A percentile compares a stretch with the other conserved stretches of the same genome.
These are phyloP conservation scores for Sclerotinia sclerotiorum DNA, from an alignment of 2,329 filamentous ascomycete genomes.

Conservation along the genomic window DNA sequence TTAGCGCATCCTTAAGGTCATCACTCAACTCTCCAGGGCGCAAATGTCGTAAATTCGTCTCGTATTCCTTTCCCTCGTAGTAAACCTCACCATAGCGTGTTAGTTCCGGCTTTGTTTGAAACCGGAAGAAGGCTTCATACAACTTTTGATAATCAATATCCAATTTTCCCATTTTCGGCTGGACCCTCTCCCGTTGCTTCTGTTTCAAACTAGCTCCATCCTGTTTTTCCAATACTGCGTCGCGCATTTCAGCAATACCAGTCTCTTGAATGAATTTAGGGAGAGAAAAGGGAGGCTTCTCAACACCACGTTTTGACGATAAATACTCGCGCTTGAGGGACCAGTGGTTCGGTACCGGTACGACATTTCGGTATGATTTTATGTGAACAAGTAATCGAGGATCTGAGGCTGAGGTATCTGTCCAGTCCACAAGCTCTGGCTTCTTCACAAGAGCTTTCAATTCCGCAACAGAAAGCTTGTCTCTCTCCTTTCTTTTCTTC, in stretches of 20 bases:
- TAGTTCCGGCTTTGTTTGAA: constrained; percentile 92
- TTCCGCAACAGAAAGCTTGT: constrained; percentile 91
- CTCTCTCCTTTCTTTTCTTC: constrained; percentile 89
- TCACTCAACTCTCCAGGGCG: constrained; percentile 88
- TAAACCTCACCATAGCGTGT: constrained; percentile 98
- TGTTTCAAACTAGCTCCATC: constrained; percentile 89
- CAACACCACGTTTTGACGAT: constrained; percentile 93
- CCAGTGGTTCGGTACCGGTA: constrained; percentile 93
- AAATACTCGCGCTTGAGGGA: constrained; percentile 95
- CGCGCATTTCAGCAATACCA: constrained; percentile 96
- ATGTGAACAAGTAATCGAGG: constrained; percentile 88
- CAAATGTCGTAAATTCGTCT: constrained; percentile 89
- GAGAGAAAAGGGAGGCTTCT: constrained; percentile 89
- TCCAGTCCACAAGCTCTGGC: constrained; percentile 96
- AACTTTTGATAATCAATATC: constrained; percentile 99
- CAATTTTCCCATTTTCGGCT: constrained; percentile 93
- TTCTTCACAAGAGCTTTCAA: constrained; percentile 88
- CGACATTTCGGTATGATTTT: constrained; percentile 91
- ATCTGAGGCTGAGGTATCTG: constrained; percentile 87
- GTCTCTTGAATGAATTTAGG: constrained; percentile 98
- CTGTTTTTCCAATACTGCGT: constrained; percentile 93
- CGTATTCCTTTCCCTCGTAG: constrained; percentile 97
- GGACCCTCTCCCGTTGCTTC: constrained; percentile 90
- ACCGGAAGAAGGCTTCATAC: constrained; percentile 97
- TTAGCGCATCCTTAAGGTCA: constrained; percentile 85